phyloP scores from a whole-genome alignment of 495 filamentous ascomycete species.

The Penicillium atrosanguineum region DNA sequence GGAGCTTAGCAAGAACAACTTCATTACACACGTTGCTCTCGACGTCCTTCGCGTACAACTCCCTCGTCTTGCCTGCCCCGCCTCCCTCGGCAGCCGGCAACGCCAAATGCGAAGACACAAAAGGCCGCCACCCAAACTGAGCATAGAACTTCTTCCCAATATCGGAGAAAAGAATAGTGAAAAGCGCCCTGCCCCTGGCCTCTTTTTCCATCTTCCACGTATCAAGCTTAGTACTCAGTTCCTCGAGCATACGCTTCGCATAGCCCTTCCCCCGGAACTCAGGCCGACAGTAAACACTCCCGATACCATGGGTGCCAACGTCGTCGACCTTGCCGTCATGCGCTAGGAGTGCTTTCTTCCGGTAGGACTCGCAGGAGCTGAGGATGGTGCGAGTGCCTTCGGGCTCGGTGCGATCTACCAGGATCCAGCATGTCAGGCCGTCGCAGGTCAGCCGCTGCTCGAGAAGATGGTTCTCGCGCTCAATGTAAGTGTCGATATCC shows the following conservation, averaged over 20 bases:
- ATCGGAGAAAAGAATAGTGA: conserved; percentile 85
- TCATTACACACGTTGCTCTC: conserved; percentile 36
- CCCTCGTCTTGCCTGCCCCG: conserved; percentile 16
- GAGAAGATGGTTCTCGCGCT: conserved; percentile 69
- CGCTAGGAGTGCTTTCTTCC: conserved; percentile 67
- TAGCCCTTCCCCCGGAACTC: conserved; percentile 74
- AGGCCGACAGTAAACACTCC: conserved; percentile 79
- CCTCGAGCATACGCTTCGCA: conserved; percentile 67
- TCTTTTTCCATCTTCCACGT: conserved; percentile 49
- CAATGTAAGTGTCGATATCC: conserved; percentile 65
- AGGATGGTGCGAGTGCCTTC: conserved; percentile 61
- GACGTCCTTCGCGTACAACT: conserved; percentile 30
- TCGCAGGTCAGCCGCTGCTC: conserved; percentile 65
- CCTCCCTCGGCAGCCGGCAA: conserved; percentile 47
- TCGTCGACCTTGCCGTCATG: conserved; percentile 54
- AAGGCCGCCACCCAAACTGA: conserved; percentile 74
- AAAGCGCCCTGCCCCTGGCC: conserved; percentile 41
- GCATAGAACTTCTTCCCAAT: conserved; percentile 95
- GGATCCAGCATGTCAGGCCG: conserved; percentile 82
- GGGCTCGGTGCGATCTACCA: conserved; percentile 57
- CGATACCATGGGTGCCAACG: conserved; percentile 73
- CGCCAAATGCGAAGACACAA: conserved; percentile 65
- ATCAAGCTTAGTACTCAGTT: conserved; percentile 50
- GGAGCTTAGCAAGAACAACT: conserved; percentile 28
- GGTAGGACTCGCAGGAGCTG: conserved; percentile 78